Base-by-base conservation (phyloP, 1,284 basidiomycete genomes). In the Leccinum angustisporum region DNA sequence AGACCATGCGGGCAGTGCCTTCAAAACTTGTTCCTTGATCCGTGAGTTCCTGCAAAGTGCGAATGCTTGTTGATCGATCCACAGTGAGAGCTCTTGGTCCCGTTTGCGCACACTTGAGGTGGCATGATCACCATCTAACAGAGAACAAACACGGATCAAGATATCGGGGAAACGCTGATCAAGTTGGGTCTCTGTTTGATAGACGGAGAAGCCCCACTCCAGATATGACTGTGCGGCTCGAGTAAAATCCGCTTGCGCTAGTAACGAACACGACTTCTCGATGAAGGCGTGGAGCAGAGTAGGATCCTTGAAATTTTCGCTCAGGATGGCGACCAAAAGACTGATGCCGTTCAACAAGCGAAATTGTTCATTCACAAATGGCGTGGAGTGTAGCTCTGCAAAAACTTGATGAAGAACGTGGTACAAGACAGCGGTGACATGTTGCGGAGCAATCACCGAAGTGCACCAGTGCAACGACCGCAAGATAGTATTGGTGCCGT, bases 351-450 rank as follows among this genome's bases (percentile, higher is more conserved):
- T 88, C 34, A 96, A 73, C 33, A 91, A 78, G 6, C 95, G 86
- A 52, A 88, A 75, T 73, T 97, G 94, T 70, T 97, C 94, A 70
- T 94, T 93, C 65, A 97, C 83, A 50, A 98, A 81, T n/a, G 87
- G 87, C 0, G 87, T 86, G 2, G 78, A 75, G 62, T 91, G 83
- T 31, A 95, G 78, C 46, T 81, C 80, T 7, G 87, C 80, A 65
- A 97, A 86, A 9, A 97, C 78, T 58, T 86, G 84, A 60, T 91
- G 86, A 21, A 94, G 73, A 50, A 93, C 82, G 65, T 94, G 90
- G 72, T 94, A 95, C 3, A 87, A 85, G 56, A 86, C 83, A 9
- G 85, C 81, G 18, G 78, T 76, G 16, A 73, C 74, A 51, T 82
- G 77, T 21, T 77, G 76, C 13, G 76, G 70, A 4, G 78, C 71